Evolutionary conservation across 495 filamentous ascomycete genomes (phyloP).

Genomic region (Penicillium mononematosum): DNA sequence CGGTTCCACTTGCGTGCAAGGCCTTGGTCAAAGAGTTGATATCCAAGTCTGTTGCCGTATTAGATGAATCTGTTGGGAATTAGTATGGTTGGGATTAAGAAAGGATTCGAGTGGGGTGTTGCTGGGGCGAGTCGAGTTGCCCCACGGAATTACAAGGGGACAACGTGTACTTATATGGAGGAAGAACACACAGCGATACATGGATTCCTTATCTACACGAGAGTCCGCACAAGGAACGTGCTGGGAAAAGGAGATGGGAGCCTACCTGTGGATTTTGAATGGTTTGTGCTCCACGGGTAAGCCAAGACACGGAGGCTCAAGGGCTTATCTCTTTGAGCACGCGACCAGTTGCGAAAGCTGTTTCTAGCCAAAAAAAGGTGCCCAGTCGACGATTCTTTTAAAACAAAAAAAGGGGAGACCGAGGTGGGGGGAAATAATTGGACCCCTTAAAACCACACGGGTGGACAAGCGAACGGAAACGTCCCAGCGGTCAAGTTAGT

Average conservation of each 20-base stretch:
- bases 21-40: constrained; percentile 27
- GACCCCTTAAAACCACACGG: constrained; percentile 11
- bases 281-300: constrained; percentile 28
- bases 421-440: constrained; percentile 20
- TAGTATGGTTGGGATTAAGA: constrained; percentile 20
- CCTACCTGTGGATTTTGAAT: constrained; percentile 43
- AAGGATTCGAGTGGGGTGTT: constrained; percentile 12
- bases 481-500: constrained; percentile 15
- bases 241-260: constrained; percentile 7
- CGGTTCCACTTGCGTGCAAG: constrained; percentile 27
- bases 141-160: constrained; percentile 12
- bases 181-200: constrained; percentile 5
- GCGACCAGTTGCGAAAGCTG: constrained; percentile 15
- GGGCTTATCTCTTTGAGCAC: constrained; percentile 5
- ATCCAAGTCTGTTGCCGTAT: constrained; percentile 33
- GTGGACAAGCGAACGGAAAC: constrained; percentile 27
- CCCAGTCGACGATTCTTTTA: constrained; percentile 2
- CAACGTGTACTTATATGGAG: constrained; percentile 4
- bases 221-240: constrained; percentile 6
- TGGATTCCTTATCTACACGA: constrained; percentile 15
- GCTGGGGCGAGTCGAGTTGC: constrained; percentile 6
- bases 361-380: neutral
- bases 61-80: constrained; percentile 30
- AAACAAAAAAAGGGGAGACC: constrained; percentile 10
- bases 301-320: constrained; percentile 7